Conservation (phyloP, 768 basidiomycete genomes). For the Tricholoma terreum region DNA sequence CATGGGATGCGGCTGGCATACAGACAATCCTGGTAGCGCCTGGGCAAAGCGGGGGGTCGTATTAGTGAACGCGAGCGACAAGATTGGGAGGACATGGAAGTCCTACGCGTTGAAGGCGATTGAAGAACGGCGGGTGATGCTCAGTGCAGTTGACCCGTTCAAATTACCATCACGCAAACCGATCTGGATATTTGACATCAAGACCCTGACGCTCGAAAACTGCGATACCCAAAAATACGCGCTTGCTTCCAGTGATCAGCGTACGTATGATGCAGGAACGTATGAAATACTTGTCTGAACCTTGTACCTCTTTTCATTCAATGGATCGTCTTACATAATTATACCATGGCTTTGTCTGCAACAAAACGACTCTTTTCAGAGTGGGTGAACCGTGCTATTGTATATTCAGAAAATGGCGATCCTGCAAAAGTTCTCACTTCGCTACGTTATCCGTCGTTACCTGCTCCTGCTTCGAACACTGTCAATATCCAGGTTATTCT, state of each 20-base stretch:
- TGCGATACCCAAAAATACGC: slow-evolving; percentile 1
- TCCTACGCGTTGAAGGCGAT: slow-evolving; percentile 10
- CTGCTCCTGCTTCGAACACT: slow-evolving; percentile 52
- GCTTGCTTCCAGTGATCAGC: no score
- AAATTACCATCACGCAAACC: slow-evolving; percentile 7
- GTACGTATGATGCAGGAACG: no score
- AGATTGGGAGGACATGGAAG: slow-evolving; percentile 10
- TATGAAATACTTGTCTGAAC: no score
- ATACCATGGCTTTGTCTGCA: slow-evolving; percentile 15
- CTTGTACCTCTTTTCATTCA: no score
- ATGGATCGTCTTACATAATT: no score
- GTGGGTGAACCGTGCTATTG: slow-evolving; percentile 55
- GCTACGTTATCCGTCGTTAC: slow-evolving; percentile 48
- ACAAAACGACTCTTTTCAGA: slow-evolving; percentile 12
- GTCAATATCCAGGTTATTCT: slow-evolving; percentile 67
- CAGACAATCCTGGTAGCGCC: background rate
- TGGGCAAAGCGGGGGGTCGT: slow-evolving; percentile 32
- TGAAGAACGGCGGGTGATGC: background rate
- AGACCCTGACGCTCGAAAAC: slow-evolving; percentile 1
- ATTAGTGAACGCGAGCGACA: slow-evolving; percentile 32
- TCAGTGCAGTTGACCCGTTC: background rate
- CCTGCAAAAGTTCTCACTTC: slow-evolving; percentile 58
- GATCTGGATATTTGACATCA: slow-evolving; percentile 17
- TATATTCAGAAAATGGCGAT: slow-evolving; percentile 59
- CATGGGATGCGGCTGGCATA: slow-evolving; percentile 44